Percentiles rank a stretch among this genome's conserved stretches.
Conservation (phyloP, 805 yeast species). For the Spathaspora passalidarum region DNA sequence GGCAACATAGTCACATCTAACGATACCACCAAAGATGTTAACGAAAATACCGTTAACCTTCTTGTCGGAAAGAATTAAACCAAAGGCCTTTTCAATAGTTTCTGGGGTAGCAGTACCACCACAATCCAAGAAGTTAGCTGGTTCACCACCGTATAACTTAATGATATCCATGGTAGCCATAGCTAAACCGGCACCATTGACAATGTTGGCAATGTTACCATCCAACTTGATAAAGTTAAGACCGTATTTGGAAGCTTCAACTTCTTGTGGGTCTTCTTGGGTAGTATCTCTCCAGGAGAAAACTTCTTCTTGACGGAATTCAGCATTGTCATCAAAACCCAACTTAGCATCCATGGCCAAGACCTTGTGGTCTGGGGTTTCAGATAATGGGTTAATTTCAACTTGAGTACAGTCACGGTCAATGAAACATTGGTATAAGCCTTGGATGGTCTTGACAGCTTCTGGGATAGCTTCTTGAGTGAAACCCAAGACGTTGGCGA, state of each 20-base stretch:
- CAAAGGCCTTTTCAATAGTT: conserved; percentile 96
- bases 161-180: conserved; percentile 99
- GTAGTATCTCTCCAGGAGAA: conserved; percentile 95
- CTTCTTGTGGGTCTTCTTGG: conserved; percentile 98
- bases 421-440: conserved; percentile 81
- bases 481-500: conserved; percentile 83
- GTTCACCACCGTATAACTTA: conserved; percentile 96
- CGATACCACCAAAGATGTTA: conserved; percentile 99
- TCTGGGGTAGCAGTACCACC: conserved; percentile 99
- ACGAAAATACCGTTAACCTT: conserved; percentile 94
- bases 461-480: conserved; percentile 71
- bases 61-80: conserved; percentile 83
- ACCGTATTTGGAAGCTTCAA: conserved; percentile 83
- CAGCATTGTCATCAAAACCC: conserved; percentile 95
- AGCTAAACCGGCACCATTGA: conserved; percentile 99
- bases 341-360: conserved; percentile 99
- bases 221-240: conserved; percentile 96
- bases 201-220: conserved; percentile 98
- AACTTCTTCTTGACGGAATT: conserved; percentile 90
- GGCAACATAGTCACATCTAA: conserved; percentile 98
- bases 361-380: conserved; percentile 84
- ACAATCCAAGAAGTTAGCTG: conserved; percentile 98
- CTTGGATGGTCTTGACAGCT: conserved; percentile 84
- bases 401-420: conserved; percentile 97
- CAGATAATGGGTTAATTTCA: conserved; percentile 97